Conservation (phyloP, 495 filamentous ascomycete genomes). For the Penicillium chermesinum region DNA sequence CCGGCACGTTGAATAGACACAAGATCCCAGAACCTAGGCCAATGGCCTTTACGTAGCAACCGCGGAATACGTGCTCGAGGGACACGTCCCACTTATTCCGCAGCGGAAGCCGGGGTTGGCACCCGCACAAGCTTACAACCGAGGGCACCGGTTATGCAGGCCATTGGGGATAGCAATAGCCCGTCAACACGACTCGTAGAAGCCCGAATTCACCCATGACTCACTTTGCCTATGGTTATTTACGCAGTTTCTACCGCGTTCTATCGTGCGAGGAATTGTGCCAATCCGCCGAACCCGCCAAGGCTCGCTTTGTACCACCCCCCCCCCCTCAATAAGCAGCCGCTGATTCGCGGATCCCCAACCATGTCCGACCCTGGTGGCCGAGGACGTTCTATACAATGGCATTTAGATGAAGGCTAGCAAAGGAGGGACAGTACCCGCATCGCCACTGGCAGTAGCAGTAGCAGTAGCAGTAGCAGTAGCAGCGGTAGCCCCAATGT, state of each 20-base stretch:
- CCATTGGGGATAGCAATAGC: slow-evolving; percentile 6
- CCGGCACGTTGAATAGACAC: not conserved
- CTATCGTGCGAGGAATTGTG: too few relatives aligned
- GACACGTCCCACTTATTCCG: not conserved
- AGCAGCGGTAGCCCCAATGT: too few relatives aligned
- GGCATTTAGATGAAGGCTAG: too few relatives aligned
- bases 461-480: not conserved
- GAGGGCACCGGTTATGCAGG: slow-evolving; percentile 22
- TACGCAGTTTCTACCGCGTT: too few relatives aligned
- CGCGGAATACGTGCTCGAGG: too few relatives aligned
- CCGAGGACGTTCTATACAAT: not conserved
- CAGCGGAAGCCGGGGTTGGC: slow-evolving; percentile 1
- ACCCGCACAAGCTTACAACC: slow-evolving; percentile 1
- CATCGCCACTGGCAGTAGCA: too few relatives aligned
- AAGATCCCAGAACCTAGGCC: too few relatives aligned
- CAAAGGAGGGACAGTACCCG: too few relatives aligned
- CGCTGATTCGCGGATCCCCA: slow-evolving; percentile 19
- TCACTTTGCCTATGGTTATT: too few relatives aligned
- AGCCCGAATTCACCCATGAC: too few relatives aligned
- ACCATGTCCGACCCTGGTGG: not conserved
- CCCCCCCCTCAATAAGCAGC: slow-evolving; percentile 23
- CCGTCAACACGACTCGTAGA: too few relatives aligned
- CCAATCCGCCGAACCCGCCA: slow-evolving; percentile 8
- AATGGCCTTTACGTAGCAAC: too few relatives aligned
- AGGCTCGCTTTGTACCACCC: slow-evolving; percentile 10